Evolutionary conservation across 768 basidiomycete species (phyloP), one percentile per base, ranked within the genome.

Genomic region (Phylloporus rhodoxanthus): DNA sequence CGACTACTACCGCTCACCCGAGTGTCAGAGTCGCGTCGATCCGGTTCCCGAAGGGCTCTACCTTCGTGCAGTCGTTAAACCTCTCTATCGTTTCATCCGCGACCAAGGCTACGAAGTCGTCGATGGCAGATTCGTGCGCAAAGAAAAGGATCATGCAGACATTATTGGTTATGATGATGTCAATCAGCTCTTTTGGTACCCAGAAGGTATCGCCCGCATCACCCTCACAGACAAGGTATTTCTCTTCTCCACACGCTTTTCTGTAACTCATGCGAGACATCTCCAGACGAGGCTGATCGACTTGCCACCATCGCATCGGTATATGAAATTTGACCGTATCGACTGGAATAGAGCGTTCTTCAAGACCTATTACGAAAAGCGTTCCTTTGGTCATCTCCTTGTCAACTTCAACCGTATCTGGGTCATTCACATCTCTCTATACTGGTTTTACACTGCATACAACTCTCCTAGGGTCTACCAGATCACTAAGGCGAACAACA

Each of bases 381-480:
- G 96, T 26, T 94, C 94, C 0, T 91, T 95, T 68, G 88, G 92
- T 34, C 96, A 99, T 68, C 78, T 98, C 2, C 79, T 98, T 51
- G 94, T 99, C 79, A 97, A 99, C 77, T 99, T 99, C 76, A 98
- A 98, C 73, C 90, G 95, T 41, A 91, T 99, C 59, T 99, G 96
- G 94, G 92, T 98, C 68, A 87, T 95, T 55, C 96, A 98, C 71
- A 75, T 99, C 51, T 81, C 94, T 28, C 70, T 97, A 65, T 98
- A 86, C 76, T 98, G 87, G 80, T 97, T 85, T 72, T 98, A 96
- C 73, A 98, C 94, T 17, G 77, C 95, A 33, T 96, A 78, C 75
- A 97, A 97, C 70, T 87, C 93, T 14, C 91, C 91, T 1, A 81
- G 78, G 30, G 75, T 98, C 60, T 99, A 98, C 64, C 75, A 76